Percentiles rank a stretch among this genome's conserved stretches.
These are phyloP conservation scores for Gaertneriomyces sp. DNA, from an alignment of 192 early-diverging fungal genomes.

Conservation along the genomic window DNA sequence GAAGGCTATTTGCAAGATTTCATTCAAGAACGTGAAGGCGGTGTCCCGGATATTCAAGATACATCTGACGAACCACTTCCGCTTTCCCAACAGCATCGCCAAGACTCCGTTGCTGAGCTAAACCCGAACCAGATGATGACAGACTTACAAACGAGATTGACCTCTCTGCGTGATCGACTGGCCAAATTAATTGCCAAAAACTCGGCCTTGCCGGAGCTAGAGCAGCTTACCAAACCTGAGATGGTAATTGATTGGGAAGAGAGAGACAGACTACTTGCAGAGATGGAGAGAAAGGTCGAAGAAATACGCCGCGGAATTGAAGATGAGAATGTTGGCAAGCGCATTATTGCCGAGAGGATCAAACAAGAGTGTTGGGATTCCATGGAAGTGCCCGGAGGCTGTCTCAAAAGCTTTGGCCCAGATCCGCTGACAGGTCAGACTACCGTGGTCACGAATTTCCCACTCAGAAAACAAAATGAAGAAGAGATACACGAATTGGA, in stretches of 20 bases:
- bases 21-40: too few relatives aligned
- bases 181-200: constrained; percentile 44
- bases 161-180: constrained; percentile 38
- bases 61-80: too few relatives aligned
- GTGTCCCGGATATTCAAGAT: too few relatives aligned
- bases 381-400: constrained; percentile 48
- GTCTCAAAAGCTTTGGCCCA: constrained; percentile 43
- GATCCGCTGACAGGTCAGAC: constrained; percentile 37
- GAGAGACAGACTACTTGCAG: constrained; percentile 38
- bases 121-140: too few relatives aligned
- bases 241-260: constrained; percentile 55
- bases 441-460: constrained; percentile 47
- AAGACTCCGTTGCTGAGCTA: too few relatives aligned
- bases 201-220: constrained; percentile 40
- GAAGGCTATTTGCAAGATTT: too few relatives aligned
- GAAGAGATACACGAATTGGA: constrained; percentile 30
- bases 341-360: constrained; percentile 48
- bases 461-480: constrained; percentile 34
- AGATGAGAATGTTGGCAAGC: constrained; percentile 45
- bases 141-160: constrained; percentile 13
- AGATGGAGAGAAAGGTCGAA: constrained; percentile 34
- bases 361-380: constrained; percentile 57
- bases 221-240: constrained; percentile 42
- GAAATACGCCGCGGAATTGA: constrained; percentile 40
- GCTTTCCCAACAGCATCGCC: too few relatives aligned